Evolutionary conservation across 1,284 basidiomycete genomes (phyloP).

Genomic region (Schizophyllum commune): DNA sequence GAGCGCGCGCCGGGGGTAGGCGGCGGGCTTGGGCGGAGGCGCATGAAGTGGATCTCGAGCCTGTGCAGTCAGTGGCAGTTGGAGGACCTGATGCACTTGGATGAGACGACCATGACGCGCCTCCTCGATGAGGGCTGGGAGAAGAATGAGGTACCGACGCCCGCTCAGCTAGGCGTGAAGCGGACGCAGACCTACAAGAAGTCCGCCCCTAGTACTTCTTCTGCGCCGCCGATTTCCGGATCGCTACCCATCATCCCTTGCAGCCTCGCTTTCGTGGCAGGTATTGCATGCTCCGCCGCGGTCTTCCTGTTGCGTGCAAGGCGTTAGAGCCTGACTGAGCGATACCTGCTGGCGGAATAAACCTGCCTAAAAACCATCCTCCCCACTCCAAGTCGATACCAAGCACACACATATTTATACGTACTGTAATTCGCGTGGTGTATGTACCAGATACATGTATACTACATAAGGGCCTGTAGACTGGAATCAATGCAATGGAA

Average conservation of each 20-base stretch:
- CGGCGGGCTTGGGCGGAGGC: constrained; percentile 57
- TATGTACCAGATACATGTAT: neutral
- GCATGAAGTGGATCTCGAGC: constrained; percentile 96
- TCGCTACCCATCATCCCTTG: neutral
- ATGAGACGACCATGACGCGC: constrained; percentile 51
- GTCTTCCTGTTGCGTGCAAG: constrained; percentile 6
- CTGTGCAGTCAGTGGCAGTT: constrained; percentile 83
- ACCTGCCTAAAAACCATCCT: no score
- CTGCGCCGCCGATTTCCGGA: neutral
- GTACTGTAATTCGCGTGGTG: neutral
- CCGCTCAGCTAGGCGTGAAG: constrained; percentile 35
- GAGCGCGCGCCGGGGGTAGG: constrained; percentile 72
- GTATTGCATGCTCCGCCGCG: constrained; percentile 9
- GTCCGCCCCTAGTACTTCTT: neutral
- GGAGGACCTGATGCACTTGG: constrained; percentile 64
- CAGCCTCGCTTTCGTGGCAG: constrained; percentile 7
- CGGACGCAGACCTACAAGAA: neutral
- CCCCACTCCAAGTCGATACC: neutral
- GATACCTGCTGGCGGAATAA: no score
- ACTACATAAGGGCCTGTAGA: neutral
- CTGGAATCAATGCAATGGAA: neutral
- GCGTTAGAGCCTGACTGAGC: neutral
- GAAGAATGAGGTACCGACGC: constrained; percentile 40
- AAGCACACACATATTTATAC: neutral
- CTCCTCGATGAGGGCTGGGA: constrained; percentile 70